Evolutionary conservation across 768 basidiomycete species (phyloP).

Genomic region (Leccinellum luteum): DNA sequence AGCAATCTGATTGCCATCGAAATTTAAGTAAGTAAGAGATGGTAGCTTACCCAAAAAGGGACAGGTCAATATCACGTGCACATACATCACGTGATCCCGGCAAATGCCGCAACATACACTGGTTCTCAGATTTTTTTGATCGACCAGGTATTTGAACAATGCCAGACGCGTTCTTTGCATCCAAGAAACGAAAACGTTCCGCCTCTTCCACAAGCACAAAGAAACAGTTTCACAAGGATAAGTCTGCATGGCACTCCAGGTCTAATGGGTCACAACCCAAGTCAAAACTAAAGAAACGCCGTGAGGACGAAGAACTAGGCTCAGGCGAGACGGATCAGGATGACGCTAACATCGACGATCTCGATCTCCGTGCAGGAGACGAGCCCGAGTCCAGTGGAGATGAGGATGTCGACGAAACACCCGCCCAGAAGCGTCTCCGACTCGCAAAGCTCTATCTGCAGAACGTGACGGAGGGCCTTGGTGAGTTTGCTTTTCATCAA

Average conservation of each 20-base stretch:
- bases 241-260: constrained; percentile 16
- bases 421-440: constrained; percentile 88
- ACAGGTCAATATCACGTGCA: neutral
- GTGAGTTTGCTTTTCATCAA: constrained; percentile 37
- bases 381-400: constrained; percentile 68
- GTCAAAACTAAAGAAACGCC: constrained; percentile 23
- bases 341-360: constrained; percentile 58
- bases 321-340: constrained; percentile 61
- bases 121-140: constrained; percentile 21
- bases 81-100: constrained; percentile 16
- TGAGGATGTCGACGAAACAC: constrained; percentile 86
- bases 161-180: constrained; percentile 83
- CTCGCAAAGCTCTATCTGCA: constrained; percentile 90
- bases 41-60: neutral
- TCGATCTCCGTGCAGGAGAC: constrained; percentile 64
- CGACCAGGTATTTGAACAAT: constrained; percentile 26
- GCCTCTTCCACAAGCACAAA: constrained; percentile 31
- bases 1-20: constrained; percentile 12
- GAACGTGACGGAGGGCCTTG: constrained; percentile 72
- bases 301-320: constrained; percentile 59
- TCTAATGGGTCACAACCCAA: constrained; percentile 20
- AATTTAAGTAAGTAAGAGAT: neutral
- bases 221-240: constrained; percentile 19
- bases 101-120: constrained; percentile 5
- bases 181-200: constrained; percentile 61